phyloP scores from a whole-genome alignment of 2,329 filamentous ascomycete species.

The Phialemonium atrogriseum region DNA sequence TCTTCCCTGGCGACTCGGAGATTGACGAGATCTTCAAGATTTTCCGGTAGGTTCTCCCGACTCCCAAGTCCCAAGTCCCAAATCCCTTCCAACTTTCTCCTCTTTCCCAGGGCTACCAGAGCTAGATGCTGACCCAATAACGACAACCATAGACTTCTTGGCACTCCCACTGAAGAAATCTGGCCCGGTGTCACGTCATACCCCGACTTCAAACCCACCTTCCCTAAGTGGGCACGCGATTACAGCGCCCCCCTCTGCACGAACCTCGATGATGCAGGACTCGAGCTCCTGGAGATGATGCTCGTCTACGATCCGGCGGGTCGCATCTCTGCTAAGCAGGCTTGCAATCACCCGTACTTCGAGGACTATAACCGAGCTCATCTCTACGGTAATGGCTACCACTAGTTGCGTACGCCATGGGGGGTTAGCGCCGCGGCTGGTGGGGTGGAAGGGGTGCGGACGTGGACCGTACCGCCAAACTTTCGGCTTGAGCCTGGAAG shows the following conservation, averaged over 20 bases:
- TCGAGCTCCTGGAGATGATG: conserved; percentile 59
- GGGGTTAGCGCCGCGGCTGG: not conserved
- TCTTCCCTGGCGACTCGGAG: conserved; percentile 84
- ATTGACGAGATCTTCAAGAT: conserved; percentile 96
- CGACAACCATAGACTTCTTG: conserved; percentile 46
- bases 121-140: not conserved
- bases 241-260: conserved; percentile 54
- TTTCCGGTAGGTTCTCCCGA: conserved; percentile 54
- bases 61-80: not conserved
- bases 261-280: conserved; percentile 60
- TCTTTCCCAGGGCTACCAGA: not conserved
- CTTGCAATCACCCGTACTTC: conserved; percentile 79
- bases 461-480: not conserved
- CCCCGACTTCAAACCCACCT: conserved; percentile 82
- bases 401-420: conserved; percentile 14
- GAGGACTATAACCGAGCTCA: conserved; percentile 24
- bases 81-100: not conserved
- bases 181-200: conserved; percentile 86
- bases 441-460: not conserved
- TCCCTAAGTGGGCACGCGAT: conserved; percentile 78
- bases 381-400: conserved; percentile 20
- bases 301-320: conserved; percentile 78
- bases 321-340: conserved; percentile 79
- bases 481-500: not conserved
- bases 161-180: conserved; percentile 68